Evolutionary conservation across 768 basidiomycete genomes (phyloP), one percentile per base, ranked within the genome.

Genomic region (Mycena indigotica): DNA sequence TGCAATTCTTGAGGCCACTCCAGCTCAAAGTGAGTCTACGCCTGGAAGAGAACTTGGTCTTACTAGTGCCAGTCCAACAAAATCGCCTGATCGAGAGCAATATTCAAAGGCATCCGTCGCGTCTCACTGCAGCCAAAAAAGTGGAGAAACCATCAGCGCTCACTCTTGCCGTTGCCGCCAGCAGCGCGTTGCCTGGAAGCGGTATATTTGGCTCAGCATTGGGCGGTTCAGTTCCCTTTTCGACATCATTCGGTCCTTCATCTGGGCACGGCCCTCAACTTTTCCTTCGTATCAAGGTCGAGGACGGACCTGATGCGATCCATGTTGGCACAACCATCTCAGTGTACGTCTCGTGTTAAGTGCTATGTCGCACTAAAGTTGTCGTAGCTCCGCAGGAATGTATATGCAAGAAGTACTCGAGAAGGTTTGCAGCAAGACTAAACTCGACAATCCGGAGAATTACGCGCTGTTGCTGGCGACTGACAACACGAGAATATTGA

Each of bases 371-470:
- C 21, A 29, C 13, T 52, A 45, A 51, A 23, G 40, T 5, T n/a
- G 50, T 26, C 30, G 38, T 66, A 92, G 89, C 4, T 86, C 93
- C 8, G 86, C 91, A 15, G 93, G 91, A 8, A 97, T 94, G 88
- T 98, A 98, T 70, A 89, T 98, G 84, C 94, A 95, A 65, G 96
- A 98, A 71, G 92, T 93, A 1, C 81, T 97, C 23, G 96, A 97
- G 60, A 77, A 87, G 21, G 88, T 93, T 1, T 93, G 91, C 68
- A 79, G 83, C 32, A 84, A 84, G 67, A 82, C 87, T 49, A 85
- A 84, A 66, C 72, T 92, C 26, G 73, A 76, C 24, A 82, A 88
- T 65, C 82, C 89, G 28, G 84, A 88, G 56, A 88, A 93, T 56
- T 98, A 94, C 74, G 92, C 91, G 1, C 80, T 98, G 21, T 75